phyloP scores from a whole-genome alignment of 2,329 filamentous ascomycete species.

The Neonectria sp. region DNA sequence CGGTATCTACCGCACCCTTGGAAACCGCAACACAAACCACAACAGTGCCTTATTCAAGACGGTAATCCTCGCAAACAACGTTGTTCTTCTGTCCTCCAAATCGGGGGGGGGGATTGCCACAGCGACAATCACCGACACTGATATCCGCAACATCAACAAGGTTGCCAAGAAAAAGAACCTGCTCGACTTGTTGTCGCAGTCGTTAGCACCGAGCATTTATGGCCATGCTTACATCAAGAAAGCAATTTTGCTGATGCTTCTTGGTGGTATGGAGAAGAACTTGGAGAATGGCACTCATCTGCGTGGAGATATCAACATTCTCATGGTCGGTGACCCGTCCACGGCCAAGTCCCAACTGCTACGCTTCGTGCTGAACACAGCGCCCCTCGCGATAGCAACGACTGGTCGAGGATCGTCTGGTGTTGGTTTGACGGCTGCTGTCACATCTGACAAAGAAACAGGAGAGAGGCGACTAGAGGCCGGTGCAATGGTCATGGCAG shows the following conservation, averaged over 20 bases:
- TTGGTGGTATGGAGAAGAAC: conserved; percentile 98
- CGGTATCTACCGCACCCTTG: conserved; percentile 94
- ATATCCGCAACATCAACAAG: conserved; percentile 99
- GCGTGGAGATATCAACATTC: conserved; percentile 98
- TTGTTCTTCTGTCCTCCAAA: conserved; percentile 95
- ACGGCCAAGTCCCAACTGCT: conserved; percentile 99
- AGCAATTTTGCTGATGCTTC: conserved; percentile 93
- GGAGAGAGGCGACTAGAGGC: conserved; percentile 95
- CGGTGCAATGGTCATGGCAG: conserved; percentile 98
- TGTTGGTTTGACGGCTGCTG: conserved; percentile 96
- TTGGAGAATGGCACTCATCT: conserved; percentile 97
- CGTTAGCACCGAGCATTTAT: conserved; percentile 95
- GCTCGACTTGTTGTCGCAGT: conserved; percentile 93
- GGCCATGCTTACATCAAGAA: conserved; percentile 99
- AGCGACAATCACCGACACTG: conserved; percentile 92
- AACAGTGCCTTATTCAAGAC: conserved; percentile 97
- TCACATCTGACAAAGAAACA: conserved; percentile 97
- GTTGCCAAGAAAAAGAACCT: conserved; percentile 94
- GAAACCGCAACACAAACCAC: conserved; percentile 92
- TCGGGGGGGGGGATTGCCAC: conserved; percentile 95
- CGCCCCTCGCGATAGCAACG: conserved; percentile 95
- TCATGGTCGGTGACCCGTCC: conserved; percentile 99
- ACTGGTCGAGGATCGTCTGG: conserved; percentile 97
- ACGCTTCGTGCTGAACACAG: conserved; percentile 97
- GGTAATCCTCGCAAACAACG: conserved; percentile 92